Percentiles rank a stretch among this genome's conserved stretches.
These are phyloP conservation scores for Striga hermonthica DNA, from an alignment of 305 asterid genomes.

Conservation along the genomic window DNA sequence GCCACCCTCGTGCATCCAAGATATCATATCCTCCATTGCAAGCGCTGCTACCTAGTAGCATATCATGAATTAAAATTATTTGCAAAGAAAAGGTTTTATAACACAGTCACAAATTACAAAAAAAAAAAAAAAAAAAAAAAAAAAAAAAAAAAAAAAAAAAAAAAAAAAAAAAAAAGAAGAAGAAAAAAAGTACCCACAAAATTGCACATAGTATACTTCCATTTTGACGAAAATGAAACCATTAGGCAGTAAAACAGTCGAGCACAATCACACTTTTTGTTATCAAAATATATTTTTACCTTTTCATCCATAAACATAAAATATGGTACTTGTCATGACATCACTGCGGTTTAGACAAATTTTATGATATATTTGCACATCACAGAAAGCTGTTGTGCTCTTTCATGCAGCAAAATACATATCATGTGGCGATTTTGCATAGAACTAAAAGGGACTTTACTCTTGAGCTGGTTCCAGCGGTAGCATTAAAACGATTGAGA, in stretches of 20 bases:
- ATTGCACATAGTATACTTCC: conserved; percentile 21
- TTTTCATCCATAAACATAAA: background rate
- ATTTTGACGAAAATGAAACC: conserved; percentile 21
- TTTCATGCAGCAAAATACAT: background rate
- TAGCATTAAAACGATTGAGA: conserved; percentile 11
- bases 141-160: conserved; percentile 29
- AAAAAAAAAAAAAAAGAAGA: conserved; percentile 6
- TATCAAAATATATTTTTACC: background rate
- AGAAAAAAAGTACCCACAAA: conserved; percentile 23
- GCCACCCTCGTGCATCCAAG: conserved; percentile 99
- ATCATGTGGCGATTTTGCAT: background rate
- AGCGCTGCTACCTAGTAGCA: conserved; percentile 99
- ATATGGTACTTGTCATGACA: background rate
- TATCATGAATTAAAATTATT: conserved; percentile 75
- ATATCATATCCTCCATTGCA: conserved; percentile 99
- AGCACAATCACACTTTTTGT: conserved; percentile 2
- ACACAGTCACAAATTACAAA: conserved; percentile 34
- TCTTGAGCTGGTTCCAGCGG: background rate
- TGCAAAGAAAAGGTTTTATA: conserved; percentile 48
- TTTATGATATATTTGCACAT: background rate
- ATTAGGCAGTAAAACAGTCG: background rate
- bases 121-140: conserved; percentile 19
- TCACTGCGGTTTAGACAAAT: conserved; percentile 4
- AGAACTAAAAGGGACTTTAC: conserved; percentile 2
- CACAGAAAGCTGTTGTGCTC: conserved; percentile 12